A percentile compares a stretch with the other conserved stretches of the same genome.
Evolutionary conservation across 768 basidiomycete species (phyloP).

Genomic region (Grammothele lineata): DNA sequence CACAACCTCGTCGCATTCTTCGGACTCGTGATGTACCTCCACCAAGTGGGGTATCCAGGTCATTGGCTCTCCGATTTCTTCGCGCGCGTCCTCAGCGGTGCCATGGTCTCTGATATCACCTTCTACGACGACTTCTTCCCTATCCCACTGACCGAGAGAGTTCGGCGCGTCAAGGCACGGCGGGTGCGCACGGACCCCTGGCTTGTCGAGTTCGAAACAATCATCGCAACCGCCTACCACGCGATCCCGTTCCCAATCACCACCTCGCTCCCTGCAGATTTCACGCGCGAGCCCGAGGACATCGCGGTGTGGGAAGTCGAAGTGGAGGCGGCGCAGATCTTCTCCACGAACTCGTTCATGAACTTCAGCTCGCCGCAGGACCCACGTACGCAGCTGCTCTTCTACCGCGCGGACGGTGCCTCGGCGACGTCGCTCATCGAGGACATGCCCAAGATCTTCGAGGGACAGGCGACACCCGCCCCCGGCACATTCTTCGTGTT

Average conservation of each 20-base stretch:
- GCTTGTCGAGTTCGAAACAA: slow-evolving; percentile 21
- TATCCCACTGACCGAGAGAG: slow-evolving; percentile 17
- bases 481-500: slow-evolving; percentile 10
- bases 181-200: slow-evolving; percentile 22
- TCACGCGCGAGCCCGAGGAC: slow-evolving; percentile 11
- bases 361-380: neutral
- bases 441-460: slow-evolving; percentile 1
- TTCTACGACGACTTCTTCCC: slow-evolving; percentile 27
- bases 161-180: slow-evolving; percentile 13
- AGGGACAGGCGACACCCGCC: neutral
- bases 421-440: neutral
- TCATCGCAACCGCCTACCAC: slow-evolving; percentile 17
- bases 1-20: slow-evolving; percentile 34
- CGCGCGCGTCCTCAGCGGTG: slow-evolving; percentile 24
- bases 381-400: neutral
- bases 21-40: slow-evolving; percentile 28
- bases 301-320: slow-evolving; percentile 2
- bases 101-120: slow-evolving; percentile 22
- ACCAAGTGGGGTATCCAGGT: slow-evolving; percentile 31
- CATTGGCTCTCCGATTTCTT: slow-evolving; percentile 35
- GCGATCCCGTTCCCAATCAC: slow-evolving; percentile 19
- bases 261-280: slow-evolving; percentile 5
- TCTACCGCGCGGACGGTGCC: neutral
- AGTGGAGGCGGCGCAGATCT: slow-evolving; percentile 3
- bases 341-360: slow-evolving; percentile 2